Base-by-base conservation (phyloP, 495 filamentous ascomycete species). In the Oidiodendron maius region DNA sequence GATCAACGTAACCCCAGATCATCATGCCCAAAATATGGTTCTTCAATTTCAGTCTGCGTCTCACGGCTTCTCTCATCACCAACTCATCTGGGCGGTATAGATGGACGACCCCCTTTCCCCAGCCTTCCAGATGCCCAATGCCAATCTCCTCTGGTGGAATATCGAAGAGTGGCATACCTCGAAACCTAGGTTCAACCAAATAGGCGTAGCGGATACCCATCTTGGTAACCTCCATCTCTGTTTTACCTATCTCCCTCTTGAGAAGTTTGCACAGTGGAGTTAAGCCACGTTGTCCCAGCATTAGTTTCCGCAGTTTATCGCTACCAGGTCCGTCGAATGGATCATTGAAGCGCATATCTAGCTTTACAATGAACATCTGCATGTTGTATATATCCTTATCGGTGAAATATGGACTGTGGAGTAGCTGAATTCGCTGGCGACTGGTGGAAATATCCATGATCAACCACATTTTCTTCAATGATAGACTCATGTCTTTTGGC, bases 381-480 rank as follows among this genome's bases (percentile, higher is more conserved):
- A 69, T 65, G 32, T 70, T 62, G 56, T 76, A 74, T 4, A 87
- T 45, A 51, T 85, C 81, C 2, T 56, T 46, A 48, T 77, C 62
- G 2, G 61, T 63, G 69, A 77, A 83, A 38, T 78, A 65, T 12
- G 24, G 25, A 55, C 74, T 76, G 26, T 64, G 61, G 0, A 84
- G 58, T n/a, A 79, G 61, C n/a, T 58, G 62, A 5, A 66, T 36
- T 12, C 84, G 76, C 2, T 60, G 63, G 2, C 43, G 30, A 42
- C 67, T 80, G 16, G 76, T 76, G 1, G 70, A 56, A 3, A 77
- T 57, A 51, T 87, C 83, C 69, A 87, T 78, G 20, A 81, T 49
- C 23, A 84, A 72, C 84, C 84, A 87, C 18, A 84, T 56, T 61
- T 84, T 83, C 52, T 72, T 71, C 32, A 87, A 58, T 15, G 69